Evolutionary conservation across 768 basidiomycete genomes (phyloP), one percentile per base, ranked within the genome.

Genomic region (Coprinopsis cinerea): DNA sequence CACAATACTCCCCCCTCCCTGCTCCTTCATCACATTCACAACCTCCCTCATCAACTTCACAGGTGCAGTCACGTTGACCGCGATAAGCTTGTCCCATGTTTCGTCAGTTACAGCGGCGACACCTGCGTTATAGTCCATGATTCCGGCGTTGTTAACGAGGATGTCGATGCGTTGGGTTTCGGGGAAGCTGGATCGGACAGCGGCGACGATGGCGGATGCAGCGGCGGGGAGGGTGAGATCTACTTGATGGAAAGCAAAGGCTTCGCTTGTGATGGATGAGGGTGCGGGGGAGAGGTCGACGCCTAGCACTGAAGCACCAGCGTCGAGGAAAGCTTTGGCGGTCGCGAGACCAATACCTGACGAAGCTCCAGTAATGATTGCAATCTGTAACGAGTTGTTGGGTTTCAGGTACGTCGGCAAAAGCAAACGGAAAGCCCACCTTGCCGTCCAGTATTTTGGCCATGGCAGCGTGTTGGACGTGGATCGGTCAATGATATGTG

Each of bases 21-120:
- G 49, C 14, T 17, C 37, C 43, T 57, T 51, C 55, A 57, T 49
- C 7, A 53, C 48, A 13, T 45, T 41, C 5, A 57, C 35, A 7
- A 57, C 55, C 35, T 54, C 53, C 24, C 55, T 32, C 53, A 54
- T 57, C 9, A 57, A 34, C 42, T 47, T 44, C 10, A 57, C 53
- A 24, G 53, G 56, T 4, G 53, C 54, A 23, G 50, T 47, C 20
- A 57, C 27, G 20, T 55, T 55, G 15, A 55, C 51, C 20, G 51
- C 47, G 28, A 55, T 55, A 2, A 53, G 44, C 48, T 28, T 55
- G 17, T 55, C 51, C 51, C 47, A 55, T 10, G 44, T 24, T 22
- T 52, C 48, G 48, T 46, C 48, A 9, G 34, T 30, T 11, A 49
- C 30, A 14, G 48, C 46, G 4, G 48, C 43, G 14, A 52, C 52